These are phyloP conservation scores for Sporothrix brasiliensis DNA, from an alignment of 2,329 filamentous ascomycete species.

Conservation along the genomic window DNA sequence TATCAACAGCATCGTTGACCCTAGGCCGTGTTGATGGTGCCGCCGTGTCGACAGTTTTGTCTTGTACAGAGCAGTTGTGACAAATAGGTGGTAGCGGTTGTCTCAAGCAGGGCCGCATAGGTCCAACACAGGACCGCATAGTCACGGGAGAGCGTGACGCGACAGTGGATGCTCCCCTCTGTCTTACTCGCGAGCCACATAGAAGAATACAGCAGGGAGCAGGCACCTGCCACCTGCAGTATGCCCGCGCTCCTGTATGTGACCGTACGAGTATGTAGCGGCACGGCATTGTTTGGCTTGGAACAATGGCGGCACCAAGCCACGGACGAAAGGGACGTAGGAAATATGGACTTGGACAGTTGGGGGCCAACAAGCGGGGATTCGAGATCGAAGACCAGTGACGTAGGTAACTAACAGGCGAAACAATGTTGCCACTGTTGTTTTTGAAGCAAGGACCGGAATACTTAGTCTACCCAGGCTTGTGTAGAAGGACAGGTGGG, in stretches of 20 bases:
- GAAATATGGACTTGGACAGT: background rate
- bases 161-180: background rate
- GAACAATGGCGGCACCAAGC: background rate
- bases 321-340: background rate
- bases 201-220: background rate
- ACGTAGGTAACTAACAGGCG: background rate
- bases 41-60: background rate
- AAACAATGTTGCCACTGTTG: background rate
- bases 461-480: background rate
- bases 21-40: slow-evolving; percentile 1
- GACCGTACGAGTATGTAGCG: background rate
- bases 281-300: slow-evolving; percentile 4
- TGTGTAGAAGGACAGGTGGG: background rate
- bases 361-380: slow-evolving; percentile 11
- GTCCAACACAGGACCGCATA: slow-evolving; percentile 17
- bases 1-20: background rate
- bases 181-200: background rate
- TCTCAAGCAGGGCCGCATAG: slow-evolving; percentile 3
- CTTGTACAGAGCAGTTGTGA: no score
- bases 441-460: slow-evolving; percentile 3
- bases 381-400: background rate
- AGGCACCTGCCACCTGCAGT: slow-evolving; percentile 6
- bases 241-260: slow-evolving; percentile 2
- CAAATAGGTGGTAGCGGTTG: background rate
- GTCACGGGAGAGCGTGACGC: slow-evolving; percentile 6